These are phyloP conservation scores for Arthrinium phaeospermum DNA, from an alignment of 2,329 filamentous ascomycete species.

Conservation along the genomic window DNA sequence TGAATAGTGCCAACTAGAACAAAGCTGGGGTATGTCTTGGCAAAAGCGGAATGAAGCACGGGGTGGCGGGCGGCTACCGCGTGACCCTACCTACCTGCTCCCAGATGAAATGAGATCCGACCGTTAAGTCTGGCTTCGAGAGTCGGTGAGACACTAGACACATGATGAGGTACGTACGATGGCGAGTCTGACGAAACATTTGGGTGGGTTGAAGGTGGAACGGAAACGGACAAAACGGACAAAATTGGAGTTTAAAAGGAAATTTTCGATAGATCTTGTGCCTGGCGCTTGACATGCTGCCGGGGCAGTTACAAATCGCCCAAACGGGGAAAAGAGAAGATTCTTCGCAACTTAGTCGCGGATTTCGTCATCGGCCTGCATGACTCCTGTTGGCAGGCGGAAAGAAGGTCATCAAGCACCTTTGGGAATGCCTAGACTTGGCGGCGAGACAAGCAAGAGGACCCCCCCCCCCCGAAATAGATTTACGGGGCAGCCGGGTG, in stretches of 20 bases:
- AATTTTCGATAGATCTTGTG: not conserved
- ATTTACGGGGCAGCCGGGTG: slow-evolving; percentile 1
- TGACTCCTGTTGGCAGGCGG: not conserved
- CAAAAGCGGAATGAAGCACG: not conserved
- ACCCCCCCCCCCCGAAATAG: not conserved
- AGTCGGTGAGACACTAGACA: slow-evolving; percentile 13
- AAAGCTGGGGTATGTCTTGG: not conserved
- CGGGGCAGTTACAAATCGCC: not conserved
- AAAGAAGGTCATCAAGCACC: not conserved
- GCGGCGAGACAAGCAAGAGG: not conserved
- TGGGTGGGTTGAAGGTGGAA: not conserved
- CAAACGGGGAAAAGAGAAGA: not conserved
- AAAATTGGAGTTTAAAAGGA: slow-evolving; percentile 2
- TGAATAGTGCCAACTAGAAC: not conserved
- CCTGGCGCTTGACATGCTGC: not conserved
- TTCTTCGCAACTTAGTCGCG: not conserved
- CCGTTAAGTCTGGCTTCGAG: not conserved
- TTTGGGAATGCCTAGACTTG: not conserved
- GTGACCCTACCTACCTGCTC: not conserved
- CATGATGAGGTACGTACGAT: not conserved
- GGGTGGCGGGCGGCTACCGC: not conserved
- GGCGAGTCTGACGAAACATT: slow-evolving; percentile 2
- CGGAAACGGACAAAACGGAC: not conserved
- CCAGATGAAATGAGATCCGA: not conserved
- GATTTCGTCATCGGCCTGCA: not conserved